Evolutionary conservation across 306 rosid species (phyloP).

Genomic region (Cucumis hystrix): DNA sequence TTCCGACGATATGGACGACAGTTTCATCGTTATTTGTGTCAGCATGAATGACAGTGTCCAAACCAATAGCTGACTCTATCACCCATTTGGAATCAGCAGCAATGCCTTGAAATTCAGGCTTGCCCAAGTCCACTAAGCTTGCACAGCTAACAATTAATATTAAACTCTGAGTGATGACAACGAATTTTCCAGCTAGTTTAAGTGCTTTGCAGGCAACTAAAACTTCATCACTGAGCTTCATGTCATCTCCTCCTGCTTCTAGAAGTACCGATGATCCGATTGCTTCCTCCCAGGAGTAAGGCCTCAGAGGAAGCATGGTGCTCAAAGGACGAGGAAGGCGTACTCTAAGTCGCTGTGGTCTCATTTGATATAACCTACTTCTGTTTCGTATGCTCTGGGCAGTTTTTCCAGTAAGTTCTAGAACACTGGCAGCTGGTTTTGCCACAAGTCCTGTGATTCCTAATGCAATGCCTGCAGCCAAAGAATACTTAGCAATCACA

Average conservation of each 20-base stretch:
- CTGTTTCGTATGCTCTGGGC: constrained; percentile 84
- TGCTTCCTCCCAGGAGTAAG: constrained; percentile 91
- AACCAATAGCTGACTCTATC: constrained; percentile 54
- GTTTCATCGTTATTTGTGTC: constrained; percentile 40
- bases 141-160: constrained; percentile 48
- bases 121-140: constrained; percentile 46
- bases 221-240: constrained; percentile 58
- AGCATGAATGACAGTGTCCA: constrained; percentile 70
- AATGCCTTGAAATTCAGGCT: constrained; percentile 66
- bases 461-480: constrained; percentile 64
- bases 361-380: constrained; percentile 55
- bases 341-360: constrained; percentile 42
- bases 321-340: constrained; percentile 69
- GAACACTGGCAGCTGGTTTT: constrained; percentile 93
- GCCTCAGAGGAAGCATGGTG: constrained; percentile 48
- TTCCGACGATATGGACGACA: constrained; percentile 66
- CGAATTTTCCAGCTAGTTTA: constrained; percentile 70
- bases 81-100: constrained; percentile 60
- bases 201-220: constrained; percentile 67
- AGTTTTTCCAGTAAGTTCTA: constrained; percentile 89
- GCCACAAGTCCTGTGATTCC: constrained; percentile 89
- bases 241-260: constrained; percentile 50
- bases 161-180: constrained; percentile 48
- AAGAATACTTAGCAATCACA: neutral
- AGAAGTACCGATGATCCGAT: constrained; percentile 58